Evolutionary conservation across 2,329 filamentous ascomycete species (phyloP).

Genomic region (Penicillium hesseltinei): DNA sequence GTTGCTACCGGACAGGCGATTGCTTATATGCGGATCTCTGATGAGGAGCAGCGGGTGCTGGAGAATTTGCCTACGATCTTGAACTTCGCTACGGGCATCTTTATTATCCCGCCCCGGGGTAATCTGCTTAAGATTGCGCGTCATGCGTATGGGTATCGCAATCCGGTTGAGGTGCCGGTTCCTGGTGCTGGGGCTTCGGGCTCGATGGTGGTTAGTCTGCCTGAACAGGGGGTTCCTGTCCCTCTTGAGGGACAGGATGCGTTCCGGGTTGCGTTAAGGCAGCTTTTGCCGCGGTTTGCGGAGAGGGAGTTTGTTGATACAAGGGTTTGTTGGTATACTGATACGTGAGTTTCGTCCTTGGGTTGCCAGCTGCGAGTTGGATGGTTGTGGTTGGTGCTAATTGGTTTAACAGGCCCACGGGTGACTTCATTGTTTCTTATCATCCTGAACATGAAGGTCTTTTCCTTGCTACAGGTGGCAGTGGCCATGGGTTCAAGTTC

Average conservation of each 20-base stretch:
- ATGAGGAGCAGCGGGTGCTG: slow-evolving; percentile 66
- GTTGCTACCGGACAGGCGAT: slow-evolving; percentile 80
- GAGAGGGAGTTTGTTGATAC: slow-evolving; percentile 61
- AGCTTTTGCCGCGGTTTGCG: slow-evolving; percentile 61
- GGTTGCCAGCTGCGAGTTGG: background rate
- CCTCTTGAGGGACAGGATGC: slow-evolving; percentile 59
- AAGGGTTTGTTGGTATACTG: slow-evolving; percentile 72
- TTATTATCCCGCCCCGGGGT: slow-evolving; percentile 55
- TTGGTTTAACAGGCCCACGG: slow-evolving; percentile 48
- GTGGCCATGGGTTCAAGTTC: slow-evolving; percentile 56
- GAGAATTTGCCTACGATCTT: slow-evolving; percentile 63
- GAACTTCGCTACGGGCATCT: slow-evolving; percentile 51
- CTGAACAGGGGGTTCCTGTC: slow-evolving; percentile 38
- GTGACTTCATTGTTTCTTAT: slow-evolving; percentile 69
- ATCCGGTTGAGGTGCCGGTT: slow-evolving; percentile 38
- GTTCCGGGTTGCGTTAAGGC: slow-evolving; percentile 59
- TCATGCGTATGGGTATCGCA: slow-evolving; percentile 66
- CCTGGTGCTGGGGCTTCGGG: slow-evolving; percentile 20
- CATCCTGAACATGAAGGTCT: slow-evolving; percentile 58
- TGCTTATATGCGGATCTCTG: slow-evolving; percentile 71
- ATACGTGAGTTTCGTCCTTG: slow-evolving; percentile 51
- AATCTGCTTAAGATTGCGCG: slow-evolving; percentile 67
- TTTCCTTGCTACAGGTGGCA: slow-evolving; percentile 53
- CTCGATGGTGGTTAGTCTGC: slow-evolving; percentile 40
- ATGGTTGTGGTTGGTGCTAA: background rate